These are phyloP conservation scores for Incumbomyces delicatus DNA, from an alignment of 2,329 filamentous ascomycete genomes.

Conservation along the genomic window DNA sequence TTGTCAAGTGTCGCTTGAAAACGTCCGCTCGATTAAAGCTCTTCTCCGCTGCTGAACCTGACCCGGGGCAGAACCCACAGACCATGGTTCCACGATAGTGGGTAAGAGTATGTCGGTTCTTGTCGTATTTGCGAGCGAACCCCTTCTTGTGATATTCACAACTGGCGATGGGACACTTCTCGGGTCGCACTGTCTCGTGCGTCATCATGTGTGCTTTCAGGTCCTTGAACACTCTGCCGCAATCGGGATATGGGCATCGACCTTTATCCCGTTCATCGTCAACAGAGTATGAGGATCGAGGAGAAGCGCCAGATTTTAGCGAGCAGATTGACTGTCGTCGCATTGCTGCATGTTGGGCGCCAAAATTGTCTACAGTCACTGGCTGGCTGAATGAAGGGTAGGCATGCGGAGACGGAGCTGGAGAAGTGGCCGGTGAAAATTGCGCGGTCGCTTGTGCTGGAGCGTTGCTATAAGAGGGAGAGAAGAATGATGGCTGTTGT, in stretches of 20 bases:
- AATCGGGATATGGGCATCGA: conserved; percentile 72
- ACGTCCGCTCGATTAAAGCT: conserved; percentile 92
- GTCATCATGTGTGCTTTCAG: conserved; percentile 91
- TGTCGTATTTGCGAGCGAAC: conserved; percentile 92
- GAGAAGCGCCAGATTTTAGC: conserved; percentile 35
- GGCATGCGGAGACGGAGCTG: conserved; percentile 22
- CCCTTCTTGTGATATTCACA: conserved; percentile 91
- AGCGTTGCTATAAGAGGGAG: conserved; percentile 16
- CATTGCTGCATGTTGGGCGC: conserved; percentile 20
- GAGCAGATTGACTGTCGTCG: conserved; percentile 52
- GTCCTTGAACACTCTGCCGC: conserved; percentile 80
- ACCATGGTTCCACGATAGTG: conserved; percentile 98
- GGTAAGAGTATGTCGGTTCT: conserved; percentile 86
- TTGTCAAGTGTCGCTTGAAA: conserved; percentile 87
- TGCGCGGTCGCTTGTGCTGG: conserved; percentile 13
- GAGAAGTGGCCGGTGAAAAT: conserved; percentile 30
- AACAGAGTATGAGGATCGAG: conserved; percentile 39
- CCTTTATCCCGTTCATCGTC: conserved; percentile 57
- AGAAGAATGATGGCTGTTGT: conserved; percentile 23
- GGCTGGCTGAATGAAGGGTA: conserved; percentile 23
- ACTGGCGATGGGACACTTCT: conserved; percentile 86
- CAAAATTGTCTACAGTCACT: conserved; percentile 18
- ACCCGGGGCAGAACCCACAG: conserved; percentile 85
- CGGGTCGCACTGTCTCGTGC: conserved; percentile 78
- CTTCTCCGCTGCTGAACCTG: conserved; percentile 81